Evolutionary conservation across 2,329 filamentous ascomycete genomes (phyloP).

Genomic region (Cladophialophora immunda): DNA sequence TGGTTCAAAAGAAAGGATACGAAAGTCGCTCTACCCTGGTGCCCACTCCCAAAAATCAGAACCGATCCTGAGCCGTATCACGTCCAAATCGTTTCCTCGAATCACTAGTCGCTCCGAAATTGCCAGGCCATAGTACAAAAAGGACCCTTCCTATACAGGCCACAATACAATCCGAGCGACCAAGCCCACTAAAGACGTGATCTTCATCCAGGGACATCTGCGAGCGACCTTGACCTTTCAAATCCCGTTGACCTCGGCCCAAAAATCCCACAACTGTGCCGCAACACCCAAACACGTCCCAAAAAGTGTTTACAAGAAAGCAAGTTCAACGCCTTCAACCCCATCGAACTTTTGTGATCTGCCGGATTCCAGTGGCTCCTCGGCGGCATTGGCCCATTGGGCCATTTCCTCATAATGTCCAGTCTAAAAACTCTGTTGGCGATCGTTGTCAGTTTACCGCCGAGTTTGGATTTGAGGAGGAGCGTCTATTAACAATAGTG

Average conservation of each 20-base stretch:
- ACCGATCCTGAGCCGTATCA: neutral
- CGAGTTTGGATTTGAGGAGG: conserved; percentile 8
- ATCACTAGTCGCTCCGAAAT: neutral
- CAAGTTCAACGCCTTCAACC: conserved; percentile 13
- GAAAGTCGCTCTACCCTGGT: neutral
- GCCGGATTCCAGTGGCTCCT: conserved; percentile 9
- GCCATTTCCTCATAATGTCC: conserved; percentile 20
- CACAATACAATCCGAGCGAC: conserved; percentile 21
- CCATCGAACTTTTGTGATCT: conserved; percentile 27
- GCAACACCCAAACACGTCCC: conserved; percentile 7
- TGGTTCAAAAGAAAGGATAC: conserved; percentile 10
- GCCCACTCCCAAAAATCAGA: conserved; percentile 1
- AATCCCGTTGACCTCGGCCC: neutral
- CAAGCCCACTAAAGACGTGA: conserved; percentile 1
- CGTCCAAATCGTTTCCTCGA: conserved; percentile 5
- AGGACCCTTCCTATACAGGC: conserved; percentile 12
- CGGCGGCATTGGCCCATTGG: neutral
- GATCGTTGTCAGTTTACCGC: conserved; percentile 8
- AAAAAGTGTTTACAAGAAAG: conserved; percentile 26
- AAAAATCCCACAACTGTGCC: conserved; percentile 14
- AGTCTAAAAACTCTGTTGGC: conserved; percentile 14
- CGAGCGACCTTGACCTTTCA: conserved; percentile 6
- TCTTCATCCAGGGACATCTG: neutral
- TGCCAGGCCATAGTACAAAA: conserved; percentile 22
- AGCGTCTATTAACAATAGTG: conserved; percentile 35